These are phyloP conservation scores for Debaryomyces psychrophilus DNA, from an alignment of 1,139 yeast species.

Conservation along the genomic window DNA sequence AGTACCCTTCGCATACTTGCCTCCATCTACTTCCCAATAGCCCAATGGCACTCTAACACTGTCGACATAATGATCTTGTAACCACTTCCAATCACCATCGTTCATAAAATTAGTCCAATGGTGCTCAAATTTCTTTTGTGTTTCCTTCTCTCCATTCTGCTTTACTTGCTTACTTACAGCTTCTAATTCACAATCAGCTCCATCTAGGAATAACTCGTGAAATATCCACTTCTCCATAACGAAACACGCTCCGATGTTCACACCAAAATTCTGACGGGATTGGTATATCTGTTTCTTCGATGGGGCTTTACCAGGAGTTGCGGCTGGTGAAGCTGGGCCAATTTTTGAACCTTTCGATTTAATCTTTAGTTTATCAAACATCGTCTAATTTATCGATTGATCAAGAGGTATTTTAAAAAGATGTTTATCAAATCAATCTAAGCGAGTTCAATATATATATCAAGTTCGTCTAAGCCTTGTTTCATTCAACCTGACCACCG, in stretches of 20 bases:
- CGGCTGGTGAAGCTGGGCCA: conserved; percentile 32
- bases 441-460: background rate
- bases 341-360: conserved; percentile 39
- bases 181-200: conserved; percentile 67
- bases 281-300: conserved; percentile 59
- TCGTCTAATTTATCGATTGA: conserved; percentile 12
- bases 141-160: conserved; percentile 54
- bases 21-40: conserved; percentile 82
- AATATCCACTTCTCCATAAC: conserved; percentile 79
- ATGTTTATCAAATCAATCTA: background rate
- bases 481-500: background rate
- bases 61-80: conserved; percentile 66
- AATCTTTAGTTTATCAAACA: conserved; percentile 47
- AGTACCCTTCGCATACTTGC: conserved; percentile 58
- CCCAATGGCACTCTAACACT: conserved; percentile 87
- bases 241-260: conserved; percentile 83
- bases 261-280: conserved; percentile 75
- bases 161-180: conserved; percentile 58
- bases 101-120: conserved; percentile 72
- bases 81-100: conserved; percentile 81
- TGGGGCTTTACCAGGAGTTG: conserved; percentile 39
- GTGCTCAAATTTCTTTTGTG: conserved; percentile 57
- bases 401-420: no score
- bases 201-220: conserved; percentile 57
- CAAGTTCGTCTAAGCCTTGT: background rate